Percentiles rank a stretch among this genome's conserved stretches.
phyloP scores from a whole-genome alignment of 352 stramenopile genomes.

The Paralagenidium karlingii region DNA sequence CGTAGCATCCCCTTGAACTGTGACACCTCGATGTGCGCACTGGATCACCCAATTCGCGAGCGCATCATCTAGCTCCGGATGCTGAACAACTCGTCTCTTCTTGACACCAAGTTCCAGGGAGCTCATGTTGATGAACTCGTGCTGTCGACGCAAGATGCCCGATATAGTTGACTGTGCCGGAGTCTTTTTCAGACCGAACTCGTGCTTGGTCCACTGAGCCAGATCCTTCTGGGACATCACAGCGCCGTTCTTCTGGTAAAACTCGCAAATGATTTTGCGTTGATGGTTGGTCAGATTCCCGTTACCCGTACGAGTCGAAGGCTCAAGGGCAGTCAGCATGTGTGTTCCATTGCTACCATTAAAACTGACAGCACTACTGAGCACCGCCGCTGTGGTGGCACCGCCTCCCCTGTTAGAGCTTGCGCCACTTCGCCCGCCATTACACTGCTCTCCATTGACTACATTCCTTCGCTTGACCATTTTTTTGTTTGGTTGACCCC shows the following conservation, averaged over 20 bases:
- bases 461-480: too few relatives aligned
- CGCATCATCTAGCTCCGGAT: slow-evolving; percentile 62
- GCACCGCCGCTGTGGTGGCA: too few relatives aligned
- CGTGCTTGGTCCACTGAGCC: slow-evolving; percentile 77
- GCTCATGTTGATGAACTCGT: slow-evolving; percentile 80
- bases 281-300: slow-evolving; percentile 78
- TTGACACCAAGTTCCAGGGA: slow-evolving; percentile 70
- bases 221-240: slow-evolving; percentile 82
- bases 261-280: slow-evolving; percentile 75
- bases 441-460: too few relatives aligned
- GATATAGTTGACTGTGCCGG: slow-evolving; percentile 77
- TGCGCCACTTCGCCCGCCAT: too few relatives aligned
- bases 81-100: slow-evolving; percentile 71
- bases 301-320: slow-evolving; percentile 16
- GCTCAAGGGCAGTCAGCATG: background rate
- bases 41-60: slow-evolving; percentile 82
- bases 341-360: background rate
- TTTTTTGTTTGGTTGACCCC: too few relatives aligned
- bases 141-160: slow-evolving; percentile 63
- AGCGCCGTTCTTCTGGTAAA: slow-evolving; percentile 63
- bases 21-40: slow-evolving; percentile 61
- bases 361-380: too few relatives aligned
- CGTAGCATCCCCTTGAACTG: slow-evolving; percentile 68
- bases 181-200: slow-evolving; percentile 73
- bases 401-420: too few relatives aligned